Conservation (phyloP, 805 yeast genomes). For the Teunomyces cretensis region DNA sequence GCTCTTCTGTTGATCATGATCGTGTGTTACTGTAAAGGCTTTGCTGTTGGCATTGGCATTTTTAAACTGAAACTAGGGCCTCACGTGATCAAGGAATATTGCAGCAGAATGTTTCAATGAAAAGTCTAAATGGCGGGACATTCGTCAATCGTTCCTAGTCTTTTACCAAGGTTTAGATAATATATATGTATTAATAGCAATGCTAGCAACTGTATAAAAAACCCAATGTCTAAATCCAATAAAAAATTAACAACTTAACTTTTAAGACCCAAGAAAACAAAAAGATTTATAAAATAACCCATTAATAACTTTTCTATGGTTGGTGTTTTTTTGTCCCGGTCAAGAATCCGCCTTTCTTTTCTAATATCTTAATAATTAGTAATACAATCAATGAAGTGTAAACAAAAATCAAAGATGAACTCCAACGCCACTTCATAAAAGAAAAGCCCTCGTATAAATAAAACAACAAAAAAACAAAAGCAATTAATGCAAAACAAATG, state of each 20-base stretch:
- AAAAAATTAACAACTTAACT: conserved; percentile 19
- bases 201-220: conserved; percentile 9
- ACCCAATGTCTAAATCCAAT: conserved; percentile 46
- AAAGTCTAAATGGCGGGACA: conserved; percentile 16
- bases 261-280: conserved; percentile 20
- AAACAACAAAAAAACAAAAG: conserved; percentile 21
- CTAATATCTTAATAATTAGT: conserved; percentile 10
- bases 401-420: conserved; percentile 6
- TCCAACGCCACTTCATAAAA: conserved; percentile 6
- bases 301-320: conserved; percentile 22
- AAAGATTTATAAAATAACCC: conserved; percentile 25
- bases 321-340: conserved; percentile 15
- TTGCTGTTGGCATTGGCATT: background rate
- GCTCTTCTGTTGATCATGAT: conserved; percentile 3
- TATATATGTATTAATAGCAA: conserved; percentile 18
- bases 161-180: conserved; percentile 24
- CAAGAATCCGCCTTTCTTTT: conserved; percentile 7
- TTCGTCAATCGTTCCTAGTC: no score
- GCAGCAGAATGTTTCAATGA: background rate
- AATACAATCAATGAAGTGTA: conserved; percentile 12
- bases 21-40: background rate
- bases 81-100: background rate
- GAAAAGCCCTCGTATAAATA: conserved; percentile 11
- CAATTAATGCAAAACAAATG: conserved; percentile 22
- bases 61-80: background rate